These are phyloP conservation scores for Rhizoclosmatium globosum DNA, from an alignment of 192 early-diverging fungal genomes.

Conservation along the genomic window DNA sequence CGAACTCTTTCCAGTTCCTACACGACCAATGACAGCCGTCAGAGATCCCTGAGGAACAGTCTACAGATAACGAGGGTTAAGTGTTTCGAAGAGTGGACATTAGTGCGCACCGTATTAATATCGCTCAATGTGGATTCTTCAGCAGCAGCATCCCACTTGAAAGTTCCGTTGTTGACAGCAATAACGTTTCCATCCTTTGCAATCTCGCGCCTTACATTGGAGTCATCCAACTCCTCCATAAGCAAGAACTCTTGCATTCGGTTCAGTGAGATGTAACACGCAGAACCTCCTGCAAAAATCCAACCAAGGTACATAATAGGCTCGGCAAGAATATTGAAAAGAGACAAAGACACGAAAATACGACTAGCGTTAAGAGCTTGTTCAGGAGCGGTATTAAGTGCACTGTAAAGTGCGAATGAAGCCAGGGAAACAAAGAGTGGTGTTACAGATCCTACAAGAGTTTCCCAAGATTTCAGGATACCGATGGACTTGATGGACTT, in stretches of 20 bases:
- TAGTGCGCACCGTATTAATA: slow-evolving; percentile 8
- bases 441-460: slow-evolving; percentile 22
- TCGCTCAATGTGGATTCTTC: background rate
- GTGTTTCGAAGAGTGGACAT: too few relatives aligned
- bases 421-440: slow-evolving; percentile 39
- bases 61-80: too few relatives aligned
- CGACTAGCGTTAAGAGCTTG: slow-evolving; percentile 23
- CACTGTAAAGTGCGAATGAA: slow-evolving; percentile 27
- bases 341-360: slow-evolving; percentile 36
- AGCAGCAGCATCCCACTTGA: slow-evolving; percentile 58
- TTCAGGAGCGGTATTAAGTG: background rate
- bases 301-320: slow-evolving; percentile 16
- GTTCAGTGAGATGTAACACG: slow-evolving; percentile 11
- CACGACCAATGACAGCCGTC: slow-evolving; percentile 75
- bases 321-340: slow-evolving; percentile 34
- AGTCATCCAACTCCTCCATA: slow-evolving; percentile 29
- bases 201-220: slow-evolving; percentile 10
- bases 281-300: slow-evolving; percentile 30
- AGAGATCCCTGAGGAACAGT: slow-evolving; percentile 57
- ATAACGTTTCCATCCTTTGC: slow-evolving; percentile 50
- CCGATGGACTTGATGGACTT: slow-evolving; percentile 28
- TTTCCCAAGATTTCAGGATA: slow-evolving; percentile 18
- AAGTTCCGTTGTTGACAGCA: slow-evolving; percentile 57
- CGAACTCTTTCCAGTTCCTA: slow-evolving; percentile 81
- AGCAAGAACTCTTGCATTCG: slow-evolving; percentile 34